These are phyloP conservation scores for Fraxinus sp. DNA, from an alignment of 305 asterid species.

Conservation along the genomic window DNA sequence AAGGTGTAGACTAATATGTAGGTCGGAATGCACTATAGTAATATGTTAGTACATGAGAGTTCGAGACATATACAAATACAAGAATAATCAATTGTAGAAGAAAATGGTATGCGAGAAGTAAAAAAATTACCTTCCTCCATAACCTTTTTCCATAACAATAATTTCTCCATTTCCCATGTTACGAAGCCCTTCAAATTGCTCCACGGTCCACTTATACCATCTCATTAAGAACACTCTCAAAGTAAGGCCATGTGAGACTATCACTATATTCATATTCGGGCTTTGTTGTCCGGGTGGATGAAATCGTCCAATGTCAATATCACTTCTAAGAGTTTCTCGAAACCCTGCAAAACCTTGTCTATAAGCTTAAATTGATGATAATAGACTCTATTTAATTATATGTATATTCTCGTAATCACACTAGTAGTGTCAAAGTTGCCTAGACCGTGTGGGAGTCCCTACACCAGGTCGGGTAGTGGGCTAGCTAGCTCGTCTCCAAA, in stretches of 20 bases:
- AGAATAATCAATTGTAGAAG: neutral
- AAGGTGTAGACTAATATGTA: neutral
- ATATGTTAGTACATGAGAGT: neutral
- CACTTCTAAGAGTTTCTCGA: conserved; percentile 69
- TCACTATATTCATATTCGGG: conserved; percentile 70
- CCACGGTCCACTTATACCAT: conserved; percentile 86
- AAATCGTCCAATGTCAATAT: conserved; percentile 74
- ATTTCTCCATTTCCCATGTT: conserved; percentile 55
- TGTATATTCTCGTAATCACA: neutral
- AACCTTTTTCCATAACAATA: conserved; percentile 74
- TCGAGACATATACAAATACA: neutral
- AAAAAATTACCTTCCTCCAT: conserved; percentile 64
- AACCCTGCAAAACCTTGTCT: conserved; percentile 44
- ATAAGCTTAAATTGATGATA: neutral
- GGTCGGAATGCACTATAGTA: neutral
- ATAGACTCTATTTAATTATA: neutral
- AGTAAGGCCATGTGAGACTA: conserved; percentile 70
- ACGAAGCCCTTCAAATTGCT: conserved; percentile 70
- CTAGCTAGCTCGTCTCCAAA: neutral
- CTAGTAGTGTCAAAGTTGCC: neutral
- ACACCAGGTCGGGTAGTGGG: neutral
- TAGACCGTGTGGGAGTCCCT: neutral
- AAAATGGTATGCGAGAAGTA: no score
- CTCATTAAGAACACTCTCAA: conserved; percentile 63
- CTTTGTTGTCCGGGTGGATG: conserved; percentile 81